Conservation (phyloP, 768 basidiomycete species). For the Pleurotus sapidus region DNA sequence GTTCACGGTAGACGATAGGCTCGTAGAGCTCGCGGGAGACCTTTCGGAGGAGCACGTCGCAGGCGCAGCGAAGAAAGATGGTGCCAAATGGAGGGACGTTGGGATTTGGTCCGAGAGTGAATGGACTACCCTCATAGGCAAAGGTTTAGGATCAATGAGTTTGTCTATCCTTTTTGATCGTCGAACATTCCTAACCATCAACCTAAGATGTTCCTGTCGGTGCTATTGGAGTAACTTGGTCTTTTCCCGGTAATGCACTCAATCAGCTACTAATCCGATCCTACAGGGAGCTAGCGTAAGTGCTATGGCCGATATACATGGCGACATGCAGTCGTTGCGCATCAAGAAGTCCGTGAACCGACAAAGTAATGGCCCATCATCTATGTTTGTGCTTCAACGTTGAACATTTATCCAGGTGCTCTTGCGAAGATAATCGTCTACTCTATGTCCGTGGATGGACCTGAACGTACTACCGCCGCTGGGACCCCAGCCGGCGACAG, state of each 20-base stretch:
- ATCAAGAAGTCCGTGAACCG: conserved; percentile 72
- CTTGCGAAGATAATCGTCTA: conserved; percentile 86
- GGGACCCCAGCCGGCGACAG: conserved; percentile 21
- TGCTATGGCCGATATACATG: conserved; percentile 63
- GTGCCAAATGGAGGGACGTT: conserved; percentile 72
- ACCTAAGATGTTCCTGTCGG: conserved; percentile 69
- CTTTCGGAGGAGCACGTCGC: conserved; percentile 70
- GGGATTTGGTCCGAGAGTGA: conserved; percentile 88
- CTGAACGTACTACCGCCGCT: conserved; percentile 42
- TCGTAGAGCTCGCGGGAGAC: conserved; percentile 68
- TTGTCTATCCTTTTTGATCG: conserved; percentile 17
- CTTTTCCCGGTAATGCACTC: background rate
- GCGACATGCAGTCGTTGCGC: conserved; percentile 51
- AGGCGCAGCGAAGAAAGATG: conserved; percentile 54
- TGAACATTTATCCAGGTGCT: conserved; percentile 45
- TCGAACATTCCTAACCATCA: background rate
- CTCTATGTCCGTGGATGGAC: conserved; percentile 84
- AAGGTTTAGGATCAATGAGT: conserved; percentile 83
- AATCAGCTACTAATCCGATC: conserved; percentile 4
- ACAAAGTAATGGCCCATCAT: conserved; percentile 36
- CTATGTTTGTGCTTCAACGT: conserved; percentile 1
- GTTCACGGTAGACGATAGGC: conserved; percentile 66
- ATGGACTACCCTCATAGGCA: conserved; percentile 81
- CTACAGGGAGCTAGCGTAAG: conserved; percentile 60
- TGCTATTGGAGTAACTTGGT: conserved; percentile 48